phyloP scores from a whole-genome alignment of 192 early-diverging fungal genomes.

The Coemansia sp. region DNA sequence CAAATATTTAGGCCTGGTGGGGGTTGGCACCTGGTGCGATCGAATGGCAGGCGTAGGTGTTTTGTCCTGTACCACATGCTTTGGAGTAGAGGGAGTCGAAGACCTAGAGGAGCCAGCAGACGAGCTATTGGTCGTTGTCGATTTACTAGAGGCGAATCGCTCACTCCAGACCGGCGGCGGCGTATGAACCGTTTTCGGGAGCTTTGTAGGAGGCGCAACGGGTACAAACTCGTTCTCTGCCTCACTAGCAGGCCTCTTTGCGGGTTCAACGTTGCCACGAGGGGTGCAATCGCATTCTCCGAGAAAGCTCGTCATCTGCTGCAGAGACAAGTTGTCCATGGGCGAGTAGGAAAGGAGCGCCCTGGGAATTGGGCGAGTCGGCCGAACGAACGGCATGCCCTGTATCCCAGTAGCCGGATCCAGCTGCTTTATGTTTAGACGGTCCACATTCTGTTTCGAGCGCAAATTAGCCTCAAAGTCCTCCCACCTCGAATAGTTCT shows the following conservation, averaged over 20 bases:
- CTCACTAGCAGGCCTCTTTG: background rate
- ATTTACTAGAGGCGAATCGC: background rate
- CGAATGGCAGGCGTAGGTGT: background rate
- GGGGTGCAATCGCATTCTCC: background rate
- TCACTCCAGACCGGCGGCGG: background rate
- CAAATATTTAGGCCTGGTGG: background rate
- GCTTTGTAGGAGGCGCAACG: background rate
- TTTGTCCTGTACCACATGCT: background rate
- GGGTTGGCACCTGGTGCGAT: background rate
- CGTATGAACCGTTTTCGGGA: background rate
- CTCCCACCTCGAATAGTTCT: constrained; percentile 21
- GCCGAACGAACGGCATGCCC: background rate
- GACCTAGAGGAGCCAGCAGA: background rate
- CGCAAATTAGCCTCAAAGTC: constrained; percentile 25
- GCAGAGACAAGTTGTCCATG: constrained; percentile 2
- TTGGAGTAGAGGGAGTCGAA: background rate
- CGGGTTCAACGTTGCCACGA: background rate
- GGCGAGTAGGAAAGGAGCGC: background rate
- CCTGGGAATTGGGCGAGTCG: background rate
- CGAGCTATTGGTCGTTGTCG: background rate
- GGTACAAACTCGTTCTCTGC: background rate
- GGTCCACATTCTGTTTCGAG: constrained; percentile 4
- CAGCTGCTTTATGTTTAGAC: background rate
- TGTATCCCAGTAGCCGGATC: background rate
- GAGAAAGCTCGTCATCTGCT: constrained; percentile 6